Evolutionary conservation across 176 grass and related monocot species (phyloP), one percentile per base, ranked within the genome.

Genomic region (Eremochloa ophiuroides): DNA sequence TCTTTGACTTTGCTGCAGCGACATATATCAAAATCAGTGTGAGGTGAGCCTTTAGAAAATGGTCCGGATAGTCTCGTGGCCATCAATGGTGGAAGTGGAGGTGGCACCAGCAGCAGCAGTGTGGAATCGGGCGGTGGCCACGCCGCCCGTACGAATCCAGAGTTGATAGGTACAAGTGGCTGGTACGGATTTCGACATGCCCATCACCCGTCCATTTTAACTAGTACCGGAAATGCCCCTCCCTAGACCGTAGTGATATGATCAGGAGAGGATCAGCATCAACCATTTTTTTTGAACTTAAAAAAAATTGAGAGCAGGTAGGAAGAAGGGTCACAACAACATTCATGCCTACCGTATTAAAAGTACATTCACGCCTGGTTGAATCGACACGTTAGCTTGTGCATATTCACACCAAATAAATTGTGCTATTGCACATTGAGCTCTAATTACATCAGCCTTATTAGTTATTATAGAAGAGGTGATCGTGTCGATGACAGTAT

Each of bases 1-100:
- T 29, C 62, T 37, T 17, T 71, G 69, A 71, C 69, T 47, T 18
- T 29, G 69, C 69, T 8, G 28, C 26, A 71, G 69, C 14, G 15
- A 30, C 23, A 8, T 4, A 2, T 7, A 71, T 47, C 69, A 46
- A 35, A n/a, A 46, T 17, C 68, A 71, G n/a, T n/a, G 68, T 71
- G 68, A 44, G 62, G 7, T 4, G 29, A 33, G 62, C 62, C 33
- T 67, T 22, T 10, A 23, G 10, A 14, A 46, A 29, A 10, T 47
- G 25, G 40, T 20, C 15, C 40, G 15, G 11, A 15, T 25, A 5
- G 69, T 71, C 41, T 71, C 7, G 69, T 71, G 69, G 3, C 69
- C 41, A 71, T 71, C 69, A 71, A 71, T 71, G 41, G 69, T 47
- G 69, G 69, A 71, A 71, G 41, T 71, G 69, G 69, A 71, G 69